Percentiles rank a stretch among this genome's conserved stretches.
Evolutionary conservation across 2,329 filamentous ascomycete species (phyloP).

Genomic region (Penicillium hordei): DNA sequence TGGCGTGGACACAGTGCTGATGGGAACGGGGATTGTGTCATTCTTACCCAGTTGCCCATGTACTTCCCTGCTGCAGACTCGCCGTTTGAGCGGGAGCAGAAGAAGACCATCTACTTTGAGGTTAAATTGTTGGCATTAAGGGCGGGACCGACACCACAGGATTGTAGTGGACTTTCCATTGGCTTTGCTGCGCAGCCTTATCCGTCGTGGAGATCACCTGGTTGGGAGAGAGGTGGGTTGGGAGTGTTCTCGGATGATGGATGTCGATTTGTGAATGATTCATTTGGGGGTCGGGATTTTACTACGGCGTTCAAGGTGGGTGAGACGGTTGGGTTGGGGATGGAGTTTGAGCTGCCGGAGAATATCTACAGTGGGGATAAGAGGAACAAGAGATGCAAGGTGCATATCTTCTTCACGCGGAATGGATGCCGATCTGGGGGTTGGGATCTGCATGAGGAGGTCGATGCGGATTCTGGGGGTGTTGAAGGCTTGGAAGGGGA

Average conservation of each 20-base stretch:
- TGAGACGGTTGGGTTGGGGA: slow-evolving; percentile 60
- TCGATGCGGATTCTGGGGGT: slow-evolving; percentile 58
- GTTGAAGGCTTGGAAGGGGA: slow-evolving; percentile 67
- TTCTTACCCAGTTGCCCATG: slow-evolving; percentile 57
- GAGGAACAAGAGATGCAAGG: slow-evolving; percentile 35
- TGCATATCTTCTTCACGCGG: slow-evolving; percentile 60
- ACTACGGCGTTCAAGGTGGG: slow-evolving; percentile 53
- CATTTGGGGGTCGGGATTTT: slow-evolving; percentile 60
- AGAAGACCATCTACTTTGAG: slow-evolving; percentile 61
- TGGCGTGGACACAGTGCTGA: slow-evolving; percentile 49
- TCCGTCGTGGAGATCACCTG: slow-evolving; percentile 61
- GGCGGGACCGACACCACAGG: slow-evolving; percentile 25
- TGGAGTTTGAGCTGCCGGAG: slow-evolving; percentile 50
- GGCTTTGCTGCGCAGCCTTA: slow-evolving; percentile 63
- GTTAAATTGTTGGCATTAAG: slow-evolving; percentile 51
- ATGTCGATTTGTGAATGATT: slow-evolving; percentile 62
- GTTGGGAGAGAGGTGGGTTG: slow-evolving; percentile 62
- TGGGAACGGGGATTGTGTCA: slow-evolving; percentile 50
- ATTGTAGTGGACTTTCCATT: slow-evolving; percentile 56
- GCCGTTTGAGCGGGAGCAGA: slow-evolving; percentile 46
- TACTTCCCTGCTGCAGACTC: slow-evolving; percentile 56
- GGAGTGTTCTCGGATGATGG: slow-evolving; percentile 65
- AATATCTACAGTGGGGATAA: slow-evolving; percentile 36
- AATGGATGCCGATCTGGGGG: slow-evolving; percentile 53
- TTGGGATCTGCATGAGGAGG: slow-evolving; percentile 63